Base-by-base conservation (phyloP, 768 basidiomycete species). In the Rhodotorula sphaerocarpa region DNA sequence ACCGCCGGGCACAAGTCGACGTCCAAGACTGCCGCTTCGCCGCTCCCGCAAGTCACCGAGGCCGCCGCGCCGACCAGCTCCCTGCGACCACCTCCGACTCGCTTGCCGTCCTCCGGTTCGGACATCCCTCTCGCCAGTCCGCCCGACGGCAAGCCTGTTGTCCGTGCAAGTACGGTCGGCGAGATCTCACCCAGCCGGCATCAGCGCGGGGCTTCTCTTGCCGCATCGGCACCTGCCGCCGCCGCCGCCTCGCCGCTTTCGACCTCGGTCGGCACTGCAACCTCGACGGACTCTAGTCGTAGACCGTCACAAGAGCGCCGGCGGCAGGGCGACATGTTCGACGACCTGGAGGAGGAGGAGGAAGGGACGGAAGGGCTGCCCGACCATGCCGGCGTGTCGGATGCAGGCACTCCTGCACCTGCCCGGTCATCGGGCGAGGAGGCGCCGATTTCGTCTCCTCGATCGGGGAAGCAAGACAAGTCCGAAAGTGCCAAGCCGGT, bases 401-500 rank as follows among this genome's bases (percentile, higher is more conserved):
- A n/a, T n/a, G n/a, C n/a, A n/a, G n/a, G n/a, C n/a, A n/a, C n/a
- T n/a, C n/a, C n/a, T n/a, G n/a, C n/a, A n/a, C n/a, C n/a, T n/a
- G n/a, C n/a, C n/a, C n/a, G n/a, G n/a, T n/a, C n/a, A n/a, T n/a
- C n/a, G n/a, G n/a, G 25, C 28, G 46, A 43, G 30, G 48, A 36
- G 57, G 56, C 25, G 54, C 52, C 30, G 61, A 53, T 9, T 57
- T 63, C 46, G 2, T 55, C 55, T 4, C n/a, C 45, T 2, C 47
- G 45, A 16, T 53, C 63, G 7, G 50, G 50, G n/a, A 48, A 53
- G 31, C 47, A 55, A 15, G 48, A 41, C 16, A n/a, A 58, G n/a
- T 77, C 80, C 68, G 85, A 84, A 76, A 86, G 88, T 60, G 86
- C 89, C 72, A 97, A 96, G 78, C 89, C 95, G 2, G 84, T 96